phyloP scores from a whole-genome alignment of 2,329 filamentous ascomycete genomes.

The Mollisia scopiformis region DNA sequence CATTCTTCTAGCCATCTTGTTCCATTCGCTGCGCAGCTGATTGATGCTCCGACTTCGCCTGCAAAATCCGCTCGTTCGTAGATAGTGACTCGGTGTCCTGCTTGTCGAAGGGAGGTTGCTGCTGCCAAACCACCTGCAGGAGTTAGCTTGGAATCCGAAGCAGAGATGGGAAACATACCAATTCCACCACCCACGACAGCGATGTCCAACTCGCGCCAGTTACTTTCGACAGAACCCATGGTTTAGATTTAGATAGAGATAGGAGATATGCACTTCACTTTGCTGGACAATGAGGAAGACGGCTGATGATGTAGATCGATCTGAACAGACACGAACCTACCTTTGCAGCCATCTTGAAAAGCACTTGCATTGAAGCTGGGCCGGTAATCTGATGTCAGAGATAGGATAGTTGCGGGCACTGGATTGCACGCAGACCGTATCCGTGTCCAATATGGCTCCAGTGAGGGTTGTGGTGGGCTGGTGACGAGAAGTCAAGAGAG shows the following conservation, averaged over 20 bases:
- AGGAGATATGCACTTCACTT: neutral
- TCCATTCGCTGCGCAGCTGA: conserved; percentile 71
- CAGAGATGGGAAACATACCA: conserved; percentile 10
- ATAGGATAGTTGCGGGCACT: conserved; percentile 8
- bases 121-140: conserved; percentile 49
- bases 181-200: conserved; percentile 28
- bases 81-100: conserved; percentile 60
- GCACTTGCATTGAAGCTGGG: neutral
- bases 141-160: neutral
- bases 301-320: neutral
- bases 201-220: conserved; percentile 21
- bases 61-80: conserved; percentile 69
- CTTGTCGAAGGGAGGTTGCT: conserved; percentile 53
- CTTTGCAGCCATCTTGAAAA: neutral
- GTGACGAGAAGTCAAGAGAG: no score
- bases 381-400: neutral
- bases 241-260: neutral
- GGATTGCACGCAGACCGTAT: neutral
- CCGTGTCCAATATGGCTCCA: neutral
- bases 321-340: conserved; percentile 1
- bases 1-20: conserved; percentile 72
- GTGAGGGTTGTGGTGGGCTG: neutral
- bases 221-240: conserved; percentile 25
- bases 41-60: conserved; percentile 69
- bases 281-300: neutral